phyloP scores from a whole-genome alignment of 306 rosid genomes.

The Cicer yamashitae region DNA sequence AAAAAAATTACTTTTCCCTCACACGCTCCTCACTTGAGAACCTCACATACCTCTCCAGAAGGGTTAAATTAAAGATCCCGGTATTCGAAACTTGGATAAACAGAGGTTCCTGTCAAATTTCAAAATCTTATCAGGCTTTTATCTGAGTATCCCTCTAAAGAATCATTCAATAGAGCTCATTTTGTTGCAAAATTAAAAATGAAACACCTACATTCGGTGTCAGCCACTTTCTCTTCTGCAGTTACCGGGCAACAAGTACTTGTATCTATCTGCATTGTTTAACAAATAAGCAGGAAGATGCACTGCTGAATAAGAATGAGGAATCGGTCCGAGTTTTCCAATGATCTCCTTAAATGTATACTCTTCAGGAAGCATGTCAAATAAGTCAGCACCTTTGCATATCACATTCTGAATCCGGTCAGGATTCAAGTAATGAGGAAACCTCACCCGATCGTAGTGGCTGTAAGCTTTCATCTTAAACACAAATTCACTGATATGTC shows the following conservation, averaged over 20 bases:
- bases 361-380: slow-evolving; percentile 95
- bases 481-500: slow-evolving; percentile 70
- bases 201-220: slow-evolving; percentile 37
- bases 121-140: slow-evolving; percentile 42
- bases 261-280: slow-evolving; percentile 73
- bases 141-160: slow-evolving; percentile 46
- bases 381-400: slow-evolving; percentile 79
- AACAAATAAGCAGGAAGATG: slow-evolving; percentile 82
- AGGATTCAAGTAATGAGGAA: slow-evolving; percentile 71
- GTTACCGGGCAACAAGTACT: slow-evolving; percentile 80
- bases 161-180: slow-evolving; percentile 47
- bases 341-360: slow-evolving; percentile 85
- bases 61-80: slow-evolving; percentile 34
- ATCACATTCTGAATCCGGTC: slow-evolving; percentile 76
- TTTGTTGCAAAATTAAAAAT: slow-evolving; percentile 41
- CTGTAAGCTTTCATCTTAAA: slow-evolving; percentile 96
- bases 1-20: slow-evolving; percentile 16
- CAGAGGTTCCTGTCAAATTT: slow-evolving; percentile 42
- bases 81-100: slow-evolving; percentile 40
- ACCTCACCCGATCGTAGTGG: slow-evolving; percentile 78
- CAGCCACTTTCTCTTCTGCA: slow-evolving; percentile 90
- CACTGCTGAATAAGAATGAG: slow-evolving; percentile 86
- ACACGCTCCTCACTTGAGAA: slow-evolving; percentile 39
- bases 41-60: slow-evolving; percentile 44
- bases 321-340: slow-evolving; percentile 90